phyloP scores from a whole-genome alignment of 805 yeast species.

The Suhomyces canberraensis region DNA sequence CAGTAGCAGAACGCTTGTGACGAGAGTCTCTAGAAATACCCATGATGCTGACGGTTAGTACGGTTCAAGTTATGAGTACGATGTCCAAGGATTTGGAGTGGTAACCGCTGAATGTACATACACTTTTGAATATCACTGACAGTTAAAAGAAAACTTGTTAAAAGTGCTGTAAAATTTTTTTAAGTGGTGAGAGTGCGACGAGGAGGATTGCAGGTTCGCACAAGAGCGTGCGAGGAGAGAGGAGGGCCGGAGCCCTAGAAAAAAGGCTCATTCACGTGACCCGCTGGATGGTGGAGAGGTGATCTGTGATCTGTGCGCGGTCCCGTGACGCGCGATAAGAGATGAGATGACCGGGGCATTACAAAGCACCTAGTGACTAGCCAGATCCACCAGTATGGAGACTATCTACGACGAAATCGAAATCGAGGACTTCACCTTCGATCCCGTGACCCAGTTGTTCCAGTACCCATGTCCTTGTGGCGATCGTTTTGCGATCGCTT shows the following conservation, averaged over 20 bases:
- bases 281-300: not conserved
- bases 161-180: conserved; percentile 9
- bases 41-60: conserved; percentile 55
- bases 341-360: not conserved
- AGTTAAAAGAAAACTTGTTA: conserved; percentile 10
- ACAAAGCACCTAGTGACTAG: not conserved
- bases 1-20: conserved; percentile 99
- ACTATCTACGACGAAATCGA: conserved; percentile 89
- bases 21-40: conserved; percentile 99
- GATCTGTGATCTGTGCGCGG: no score
- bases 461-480: conserved; percentile 99
- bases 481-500: conserved; percentile 80
- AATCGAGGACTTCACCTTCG: conserved; percentile 94
- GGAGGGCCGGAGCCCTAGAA: conserved; percentile 14
- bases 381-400: conserved; percentile 41
- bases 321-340: no score
- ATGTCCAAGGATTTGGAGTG: not conserved
- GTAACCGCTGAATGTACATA: no score
- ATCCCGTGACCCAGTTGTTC: conserved; percentile 74
- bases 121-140: conserved; percentile 16
- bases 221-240: not conserved
- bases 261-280: not conserved
- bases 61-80: not conserved
- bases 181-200: conserved; percentile 3
- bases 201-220: conserved; percentile 3